Conservation (phyloP, 768 basidiomycete species). For the Pleurotus citrinopileatus region DNA sequence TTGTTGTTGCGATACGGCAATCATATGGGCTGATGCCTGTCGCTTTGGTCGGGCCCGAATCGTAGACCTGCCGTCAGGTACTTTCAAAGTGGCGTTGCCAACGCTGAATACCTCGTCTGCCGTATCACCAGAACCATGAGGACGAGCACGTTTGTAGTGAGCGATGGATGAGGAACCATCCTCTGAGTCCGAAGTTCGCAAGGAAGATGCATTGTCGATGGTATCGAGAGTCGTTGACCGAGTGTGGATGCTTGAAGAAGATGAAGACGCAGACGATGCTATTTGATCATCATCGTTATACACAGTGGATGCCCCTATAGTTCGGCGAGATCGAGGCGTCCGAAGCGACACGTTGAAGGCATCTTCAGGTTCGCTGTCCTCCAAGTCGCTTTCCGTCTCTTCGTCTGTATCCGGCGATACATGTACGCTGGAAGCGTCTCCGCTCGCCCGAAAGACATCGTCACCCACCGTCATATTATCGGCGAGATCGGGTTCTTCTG, state of each 20-base stretch:
- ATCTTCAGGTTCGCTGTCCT: conserved; percentile 50
- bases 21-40: neutral
- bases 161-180: conserved; percentile 28
- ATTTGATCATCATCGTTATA: conserved; percentile 5
- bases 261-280: conserved; percentile 8
- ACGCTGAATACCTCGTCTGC: neutral
- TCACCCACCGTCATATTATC: no score
- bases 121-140: conserved; percentile 12
- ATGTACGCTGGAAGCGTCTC: neutral
- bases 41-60: neutral
- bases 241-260: conserved; percentile 10
- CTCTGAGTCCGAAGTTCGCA: conserved; percentile 40
- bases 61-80: neutral
- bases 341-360: conserved; percentile 65
- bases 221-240: conserved; percentile 34
- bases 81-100: neutral
- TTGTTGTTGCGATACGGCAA: conserved; percentile 8
- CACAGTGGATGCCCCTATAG: conserved; percentile 13
- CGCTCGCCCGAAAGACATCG: conserved; percentile 18
- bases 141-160: conserved; percentile 37
- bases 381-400: conserved; percentile 27
- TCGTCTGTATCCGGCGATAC: conserved; percentile 13
- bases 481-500: conserved; percentile 17
- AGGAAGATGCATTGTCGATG: conserved; percentile 32
- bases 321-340: conserved; percentile 47